phyloP scores from a whole-genome alignment of 805 yeast species.

The Hanseniaspora meyeri region DNA sequence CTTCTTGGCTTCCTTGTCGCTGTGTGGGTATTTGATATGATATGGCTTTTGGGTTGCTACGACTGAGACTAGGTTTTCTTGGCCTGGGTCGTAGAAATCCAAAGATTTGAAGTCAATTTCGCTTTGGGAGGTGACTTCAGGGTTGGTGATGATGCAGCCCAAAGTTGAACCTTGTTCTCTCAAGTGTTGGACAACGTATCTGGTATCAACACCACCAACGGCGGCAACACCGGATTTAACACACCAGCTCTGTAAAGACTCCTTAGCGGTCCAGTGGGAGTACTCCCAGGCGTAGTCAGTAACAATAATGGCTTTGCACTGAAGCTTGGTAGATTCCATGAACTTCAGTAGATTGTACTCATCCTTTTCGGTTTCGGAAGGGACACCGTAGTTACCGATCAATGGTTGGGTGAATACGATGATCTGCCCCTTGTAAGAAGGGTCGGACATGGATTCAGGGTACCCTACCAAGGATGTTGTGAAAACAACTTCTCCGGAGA shows the following conservation, averaged over 20 bases:
- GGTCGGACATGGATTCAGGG: constrained; percentile 98
- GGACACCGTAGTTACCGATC: constrained; percentile 97
- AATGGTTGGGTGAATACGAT: constrained; percentile 93
- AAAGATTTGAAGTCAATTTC: constrained; percentile 13
- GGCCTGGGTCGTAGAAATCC: constrained; percentile 81
- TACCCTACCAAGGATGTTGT: constrained; percentile 96
- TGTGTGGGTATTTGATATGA: constrained; percentile 41
- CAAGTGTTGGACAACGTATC: constrained; percentile 80
- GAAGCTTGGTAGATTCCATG: constrained; percentile 82
- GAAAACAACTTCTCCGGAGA: constrained; percentile 95
- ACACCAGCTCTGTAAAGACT: constrained; percentile 91
- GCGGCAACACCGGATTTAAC: constrained; percentile 92
- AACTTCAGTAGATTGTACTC: constrained; percentile 74
- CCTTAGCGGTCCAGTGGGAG: constrained; percentile 99
- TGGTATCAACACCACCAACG: constrained; percentile 92
- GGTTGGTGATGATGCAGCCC: constrained; percentile 65
- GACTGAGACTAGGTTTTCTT: constrained; percentile 77
- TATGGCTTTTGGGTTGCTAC: constrained; percentile 93
- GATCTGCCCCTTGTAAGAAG: constrained; percentile 94
- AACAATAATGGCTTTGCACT: constrained; percentile 92
- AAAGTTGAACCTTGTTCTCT: constrained; percentile 94
- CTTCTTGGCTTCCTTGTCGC: constrained; percentile 48
- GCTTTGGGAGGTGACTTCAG: neutral
- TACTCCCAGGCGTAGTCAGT: constrained; percentile 89
- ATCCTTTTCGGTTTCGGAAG: constrained; percentile 69